phyloP scores from a whole-genome alignment of 306 rosid genomes.

The Rosa rugosa region DNA sequence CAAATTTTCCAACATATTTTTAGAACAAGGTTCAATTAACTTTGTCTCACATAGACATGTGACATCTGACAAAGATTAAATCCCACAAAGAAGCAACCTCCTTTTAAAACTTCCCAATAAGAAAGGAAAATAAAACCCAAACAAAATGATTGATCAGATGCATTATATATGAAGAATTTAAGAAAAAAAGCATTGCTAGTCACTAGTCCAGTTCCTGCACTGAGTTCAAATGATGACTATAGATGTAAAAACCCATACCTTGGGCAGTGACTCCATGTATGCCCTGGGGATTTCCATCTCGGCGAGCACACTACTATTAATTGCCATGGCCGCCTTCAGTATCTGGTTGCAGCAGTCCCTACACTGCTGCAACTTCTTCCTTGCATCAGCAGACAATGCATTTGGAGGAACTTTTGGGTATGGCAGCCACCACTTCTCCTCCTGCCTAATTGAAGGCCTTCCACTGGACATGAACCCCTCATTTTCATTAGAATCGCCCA shows the following conservation, averaged over 20 bases:
- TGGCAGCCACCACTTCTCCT: constrained; percentile 99
- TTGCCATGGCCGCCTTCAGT: constrained; percentile 87
- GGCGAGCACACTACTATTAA: constrained; percentile 75
- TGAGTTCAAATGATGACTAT: neutral
- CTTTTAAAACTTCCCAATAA: neutral
- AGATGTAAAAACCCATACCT: constrained; percentile 44
- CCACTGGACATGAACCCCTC: constrained; percentile 45
- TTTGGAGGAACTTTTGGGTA: constrained; percentile 78
- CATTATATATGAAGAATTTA: neutral
- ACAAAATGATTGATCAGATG: neutral
- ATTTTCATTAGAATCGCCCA: constrained; percentile 63
- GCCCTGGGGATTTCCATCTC: constrained; percentile 89
- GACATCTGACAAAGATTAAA: neutral
- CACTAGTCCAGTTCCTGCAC: neutral
- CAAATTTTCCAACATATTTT: too few species aligned
- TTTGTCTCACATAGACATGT: neutral
- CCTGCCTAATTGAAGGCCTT: constrained; percentile 90
- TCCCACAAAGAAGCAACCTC: neutral
- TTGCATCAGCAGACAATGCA: constrained; percentile 65
- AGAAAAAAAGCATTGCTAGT: neutral
- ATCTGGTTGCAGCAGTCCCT: constrained; percentile 89
- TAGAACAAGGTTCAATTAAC: neutral
- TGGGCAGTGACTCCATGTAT: constrained; percentile 70
- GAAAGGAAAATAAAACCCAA: neutral
- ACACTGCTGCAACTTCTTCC: constrained; percentile 93